Conservation (phyloP, 2,329 filamentous ascomycete genomes). For the Immersiporthe knoxdaviesiana region DNA sequence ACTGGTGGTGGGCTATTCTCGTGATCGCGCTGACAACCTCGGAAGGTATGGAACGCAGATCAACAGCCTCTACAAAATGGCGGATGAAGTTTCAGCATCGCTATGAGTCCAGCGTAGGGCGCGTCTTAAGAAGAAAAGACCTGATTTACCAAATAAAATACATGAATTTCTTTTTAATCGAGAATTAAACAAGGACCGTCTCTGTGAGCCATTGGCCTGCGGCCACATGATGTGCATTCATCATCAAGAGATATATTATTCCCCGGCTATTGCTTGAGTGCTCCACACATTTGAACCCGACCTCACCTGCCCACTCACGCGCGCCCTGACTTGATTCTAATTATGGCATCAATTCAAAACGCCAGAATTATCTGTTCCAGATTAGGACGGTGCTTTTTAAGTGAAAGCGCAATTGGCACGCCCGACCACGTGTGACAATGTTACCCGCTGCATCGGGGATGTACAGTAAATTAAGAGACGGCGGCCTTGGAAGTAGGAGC, state of each 20-base stretch:
- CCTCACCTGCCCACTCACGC: background rate
- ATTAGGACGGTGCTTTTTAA: slow-evolving; percentile 6
- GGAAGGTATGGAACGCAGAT: background rate
- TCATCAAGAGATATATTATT: background rate
- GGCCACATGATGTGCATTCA: background rate
- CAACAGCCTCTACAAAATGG: background rate
- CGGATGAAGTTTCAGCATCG: background rate
- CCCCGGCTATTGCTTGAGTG: background rate
- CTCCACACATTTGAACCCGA: background rate
- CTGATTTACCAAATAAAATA: background rate
- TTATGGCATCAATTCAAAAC: background rate
- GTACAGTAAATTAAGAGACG: background rate
- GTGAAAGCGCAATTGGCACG: background rate
- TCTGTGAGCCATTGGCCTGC: background rate
- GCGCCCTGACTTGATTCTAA: background rate
- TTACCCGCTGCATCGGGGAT: slow-evolving; percentile 13
- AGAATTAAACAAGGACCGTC: background rate
- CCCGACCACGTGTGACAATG: background rate
- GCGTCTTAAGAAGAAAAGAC: background rate
- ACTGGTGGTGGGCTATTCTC: too few species aligned
- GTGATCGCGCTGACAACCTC: too few species aligned
- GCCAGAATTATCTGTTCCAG: background rate
- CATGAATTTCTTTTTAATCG: background rate
- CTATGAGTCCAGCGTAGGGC: background rate
- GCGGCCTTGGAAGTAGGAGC: background rate